phyloP scores from a whole-genome alignment of 805 yeast genomes.

The Saccharomyces paradoxus region DNA sequence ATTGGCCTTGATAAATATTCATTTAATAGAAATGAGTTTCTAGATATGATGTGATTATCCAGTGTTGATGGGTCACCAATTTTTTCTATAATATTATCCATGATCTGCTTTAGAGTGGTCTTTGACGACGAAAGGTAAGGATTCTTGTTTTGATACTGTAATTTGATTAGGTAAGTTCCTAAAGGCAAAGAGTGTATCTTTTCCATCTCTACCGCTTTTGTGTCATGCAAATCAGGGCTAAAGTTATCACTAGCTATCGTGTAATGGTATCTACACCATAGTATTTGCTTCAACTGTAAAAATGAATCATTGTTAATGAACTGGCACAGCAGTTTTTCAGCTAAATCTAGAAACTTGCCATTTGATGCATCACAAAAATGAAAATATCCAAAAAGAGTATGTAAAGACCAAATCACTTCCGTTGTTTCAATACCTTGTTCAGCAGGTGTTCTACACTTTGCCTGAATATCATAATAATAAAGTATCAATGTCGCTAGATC shows the following conservation, averaged over 20 bases:
- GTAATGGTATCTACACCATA: constrained; percentile 73
- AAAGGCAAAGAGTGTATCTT: constrained; percentile 23
- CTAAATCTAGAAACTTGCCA: constrained; percentile 53
- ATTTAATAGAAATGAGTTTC: constrained; percentile 40
- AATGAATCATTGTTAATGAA: constrained; percentile 43
- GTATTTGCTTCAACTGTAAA: constrained; percentile 63
- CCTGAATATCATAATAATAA: constrained; percentile 7
- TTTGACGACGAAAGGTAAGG: constrained; percentile 48
- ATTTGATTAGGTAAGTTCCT: constrained; percentile 29
- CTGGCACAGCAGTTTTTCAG: constrained; percentile 45
- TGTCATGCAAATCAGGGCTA: constrained; percentile 59
- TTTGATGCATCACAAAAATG: constrained; percentile 58
- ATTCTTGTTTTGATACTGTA: constrained; percentile 42
- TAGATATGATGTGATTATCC: constrained; percentile 34
- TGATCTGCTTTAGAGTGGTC: constrained; percentile 60
- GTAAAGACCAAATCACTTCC: constrained; percentile 48
- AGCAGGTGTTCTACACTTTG: not conserved
- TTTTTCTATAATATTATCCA: constrained; percentile 65
- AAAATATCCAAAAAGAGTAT: constrained; percentile 62
- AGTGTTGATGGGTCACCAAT: constrained; percentile 56
- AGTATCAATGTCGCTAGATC: constrained; percentile 21
- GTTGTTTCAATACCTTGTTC: constrained; percentile 6
- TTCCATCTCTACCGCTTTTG: constrained; percentile 35
- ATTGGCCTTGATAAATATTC: constrained; percentile 42
- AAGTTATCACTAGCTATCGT: constrained; percentile 50